These are phyloP conservation scores for Clarkia xantiana DNA, from an alignment of 345 rosid genomes.

Conservation along the genomic window DNA sequence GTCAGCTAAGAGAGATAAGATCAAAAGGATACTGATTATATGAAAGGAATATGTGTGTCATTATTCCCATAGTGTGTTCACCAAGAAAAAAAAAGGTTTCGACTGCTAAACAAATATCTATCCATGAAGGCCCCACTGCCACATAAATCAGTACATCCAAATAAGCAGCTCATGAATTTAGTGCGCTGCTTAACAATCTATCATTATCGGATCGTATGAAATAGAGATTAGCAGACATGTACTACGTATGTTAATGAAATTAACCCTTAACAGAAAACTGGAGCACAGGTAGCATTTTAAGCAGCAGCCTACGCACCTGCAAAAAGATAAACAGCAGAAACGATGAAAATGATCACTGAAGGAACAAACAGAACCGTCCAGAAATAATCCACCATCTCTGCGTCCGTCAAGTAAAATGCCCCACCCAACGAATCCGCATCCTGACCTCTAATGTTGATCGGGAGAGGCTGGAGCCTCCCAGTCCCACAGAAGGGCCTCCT, in stretches of 20 bases:
- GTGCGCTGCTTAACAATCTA: no score
- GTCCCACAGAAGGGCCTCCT: constrained; percentile 69
- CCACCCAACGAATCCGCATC: constrained; percentile 53
- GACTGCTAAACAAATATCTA: no score
- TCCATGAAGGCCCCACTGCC: no score
- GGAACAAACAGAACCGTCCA: constrained; percentile 85
- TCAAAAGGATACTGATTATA: no score
- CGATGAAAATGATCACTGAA: constrained; percentile 41
- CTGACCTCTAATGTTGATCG: constrained; percentile 27
- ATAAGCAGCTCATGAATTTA: no score
- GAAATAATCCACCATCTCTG: constrained; percentile 76
- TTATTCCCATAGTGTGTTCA: no score
- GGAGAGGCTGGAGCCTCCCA: constrained; percentile 38
- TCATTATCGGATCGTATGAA: no score
- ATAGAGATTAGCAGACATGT: no score
- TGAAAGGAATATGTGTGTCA: no score
- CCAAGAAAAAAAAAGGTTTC: no score
- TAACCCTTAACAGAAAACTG: not conserved
- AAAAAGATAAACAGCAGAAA: constrained; percentile 51
- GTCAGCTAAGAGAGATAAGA: no score
- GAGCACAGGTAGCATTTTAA: not conserved
- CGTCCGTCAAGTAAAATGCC: constrained; percentile 76
- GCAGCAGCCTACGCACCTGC: constrained; percentile 35
- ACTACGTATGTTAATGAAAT: not conserved
- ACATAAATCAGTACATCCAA: no score